Base-by-base conservation (phyloP, 352 stramenopile genomes). In the Phytophthora europaea region DNA sequence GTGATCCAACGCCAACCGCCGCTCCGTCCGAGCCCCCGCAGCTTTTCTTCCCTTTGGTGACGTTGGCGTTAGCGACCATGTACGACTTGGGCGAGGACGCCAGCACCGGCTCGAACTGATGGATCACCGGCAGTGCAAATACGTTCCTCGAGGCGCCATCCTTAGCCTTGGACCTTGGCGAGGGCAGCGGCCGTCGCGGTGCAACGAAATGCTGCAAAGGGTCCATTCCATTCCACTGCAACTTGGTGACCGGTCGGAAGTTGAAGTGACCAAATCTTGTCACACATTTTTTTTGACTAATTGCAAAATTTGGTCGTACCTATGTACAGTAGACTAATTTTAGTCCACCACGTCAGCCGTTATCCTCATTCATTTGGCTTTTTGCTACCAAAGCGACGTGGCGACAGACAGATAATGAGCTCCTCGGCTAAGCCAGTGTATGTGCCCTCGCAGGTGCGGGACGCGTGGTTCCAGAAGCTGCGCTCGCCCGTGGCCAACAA, bases 391-490 rank as follows among this genome's bases (percentile, higher is more conserved):
- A n/a, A 45, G 13, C 38, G 38, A 45, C 38, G 38, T 45, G 38
- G 38, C 38, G 13, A 45, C 12, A 31, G 13, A 45, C 36, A 16
- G 6, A n/a, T 16, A 15, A 81, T 78, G 70, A 85, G 72, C 64
- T 57, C 61, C 28, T 34, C 63, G 9, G 79, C 28, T 6, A 95
- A 92, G 75, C 75, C 87, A 45, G 75, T 83, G 73, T 96, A 94
- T 69, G 89, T 95, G 67, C 83, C 84, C 1, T 88, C 87, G 13
- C 75, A 86, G 50, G 78, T 91, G 53, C 89, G 90, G 56, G 89
- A 97, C 78, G 84, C 89, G 54, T 97, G 85, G 78, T 97, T 97
- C 80, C 90, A 96, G 53, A 94, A 92, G 73, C 75, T 96, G 59
- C 89, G 91, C 63, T 80, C 81, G 61, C 74, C 76, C 20, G 81